phyloP scores from a whole-genome alignment of 1,139 yeast species.

The Nematodospora anomalae region DNA sequence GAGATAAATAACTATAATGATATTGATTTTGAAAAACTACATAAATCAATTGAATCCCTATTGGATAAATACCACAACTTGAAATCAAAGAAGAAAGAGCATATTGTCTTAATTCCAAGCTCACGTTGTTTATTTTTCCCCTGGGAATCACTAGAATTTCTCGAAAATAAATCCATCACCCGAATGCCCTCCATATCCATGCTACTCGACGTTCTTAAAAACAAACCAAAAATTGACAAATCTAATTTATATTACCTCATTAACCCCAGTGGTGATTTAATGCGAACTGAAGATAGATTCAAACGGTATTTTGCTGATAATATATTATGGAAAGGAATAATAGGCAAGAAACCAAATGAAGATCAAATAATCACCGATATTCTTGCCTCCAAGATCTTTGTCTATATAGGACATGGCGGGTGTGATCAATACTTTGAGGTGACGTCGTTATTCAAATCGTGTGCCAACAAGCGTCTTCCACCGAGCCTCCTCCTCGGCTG shows the following conservation, averaged over 20 bases:
- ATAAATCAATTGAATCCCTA: conserved; percentile 22
- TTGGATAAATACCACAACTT: conserved; percentile 43
- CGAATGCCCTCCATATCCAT: conserved; percentile 69
- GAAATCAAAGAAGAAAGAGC: conserved; percentile 25
- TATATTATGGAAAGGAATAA: conserved; percentile 54
- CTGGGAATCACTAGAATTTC: conserved; percentile 77
- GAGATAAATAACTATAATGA: conserved; percentile 65
- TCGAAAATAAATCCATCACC: conserved; percentile 58
- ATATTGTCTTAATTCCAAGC: conserved; percentile 69
- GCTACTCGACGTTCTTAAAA: conserved; percentile 43
- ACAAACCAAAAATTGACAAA: conserved; percentile 9
- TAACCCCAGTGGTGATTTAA: conserved; percentile 81
- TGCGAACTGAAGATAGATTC: conserved; percentile 65
- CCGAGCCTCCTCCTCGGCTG: conserved; percentile 87
- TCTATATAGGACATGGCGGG: conserved; percentile 94
- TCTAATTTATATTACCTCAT: conserved; percentile 53
- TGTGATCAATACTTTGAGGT: conserved; percentile 76
- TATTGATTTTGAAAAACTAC: conserved; percentile 55
- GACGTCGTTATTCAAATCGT: conserved; percentile 25
- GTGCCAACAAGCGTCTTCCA: conserved; percentile 30
- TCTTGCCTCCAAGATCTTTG: conserved; percentile 49
- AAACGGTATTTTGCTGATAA: conserved; percentile 39
- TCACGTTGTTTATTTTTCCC: conserved; percentile 67
- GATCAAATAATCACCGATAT: conserved; percentile 39
- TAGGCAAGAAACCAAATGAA: conserved; percentile 59